Evolutionary conservation across 108 stramenopile species (phyloP).

Genomic region (Aurantiochytrium sp.): DNA sequence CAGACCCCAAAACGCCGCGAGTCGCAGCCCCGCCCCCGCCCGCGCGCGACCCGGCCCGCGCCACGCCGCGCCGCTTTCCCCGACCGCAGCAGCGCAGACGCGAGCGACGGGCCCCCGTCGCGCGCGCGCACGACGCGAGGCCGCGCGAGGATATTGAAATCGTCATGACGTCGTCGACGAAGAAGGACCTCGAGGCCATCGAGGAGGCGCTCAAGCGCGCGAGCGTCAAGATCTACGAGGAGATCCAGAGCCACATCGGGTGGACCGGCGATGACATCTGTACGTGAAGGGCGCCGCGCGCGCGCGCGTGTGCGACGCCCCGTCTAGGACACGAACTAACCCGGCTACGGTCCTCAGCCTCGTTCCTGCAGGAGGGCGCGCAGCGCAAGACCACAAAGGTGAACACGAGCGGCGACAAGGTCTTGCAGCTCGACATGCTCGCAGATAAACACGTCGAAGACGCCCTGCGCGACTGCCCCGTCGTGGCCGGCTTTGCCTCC

Average conservation of each 20-base stretch:
- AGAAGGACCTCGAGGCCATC: not conserved
- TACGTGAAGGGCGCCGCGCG: too few relatives aligned
- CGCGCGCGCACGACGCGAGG: too few relatives aligned
- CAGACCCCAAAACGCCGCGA: too few relatives aligned
- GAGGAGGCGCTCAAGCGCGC: constrained; percentile 1
- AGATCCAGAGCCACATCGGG: not conserved
- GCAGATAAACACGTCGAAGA: not conserved
- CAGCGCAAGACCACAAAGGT: not conserved
- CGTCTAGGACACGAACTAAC: not conserved
- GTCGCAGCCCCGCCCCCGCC: too few relatives aligned
- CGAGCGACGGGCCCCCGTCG: too few relatives aligned
- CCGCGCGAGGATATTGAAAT: too few relatives aligned
- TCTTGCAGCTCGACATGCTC: not conserved
- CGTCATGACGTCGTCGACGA: too few relatives aligned
- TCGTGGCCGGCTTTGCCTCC: constrained; percentile 66
- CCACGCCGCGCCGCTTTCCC: too few relatives aligned
- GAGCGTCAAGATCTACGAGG: constrained; percentile 15
- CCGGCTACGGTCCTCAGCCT: not conserved
- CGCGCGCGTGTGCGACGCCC: not conserved
- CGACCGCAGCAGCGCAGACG: too few relatives aligned
- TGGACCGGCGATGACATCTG: not conserved
- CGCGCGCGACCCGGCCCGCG: too few relatives aligned
- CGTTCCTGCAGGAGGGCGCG: not conserved
- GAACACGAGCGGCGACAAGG: not conserved
- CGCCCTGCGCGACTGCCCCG: not conserved